Base-by-base conservation (phyloP, 768 basidiomycete species). In the Obba rivulosa region DNA sequence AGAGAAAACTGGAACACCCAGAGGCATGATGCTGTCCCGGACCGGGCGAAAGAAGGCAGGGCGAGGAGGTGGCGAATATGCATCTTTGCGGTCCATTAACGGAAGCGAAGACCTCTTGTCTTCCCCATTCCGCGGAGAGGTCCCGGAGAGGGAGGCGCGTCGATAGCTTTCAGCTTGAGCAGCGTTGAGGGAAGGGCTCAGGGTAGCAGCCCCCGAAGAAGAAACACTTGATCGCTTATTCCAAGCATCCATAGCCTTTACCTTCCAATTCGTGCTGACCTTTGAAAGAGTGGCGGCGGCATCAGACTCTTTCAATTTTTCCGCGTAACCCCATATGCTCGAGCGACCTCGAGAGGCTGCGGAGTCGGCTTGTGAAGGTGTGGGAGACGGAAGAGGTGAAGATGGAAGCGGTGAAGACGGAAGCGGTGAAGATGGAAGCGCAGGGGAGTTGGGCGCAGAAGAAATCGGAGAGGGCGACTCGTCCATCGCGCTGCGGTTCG, bases 401-500 rank as follows among this genome's bases (percentile, higher is more conserved):
- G 52, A 36, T 2, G 57, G 47, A 23, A 40, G 45, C n/a, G 49
- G 38, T 11, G 52, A 49, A 41, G 47, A 22, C 37, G 59, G 51
- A 10, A 54, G 59, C 42, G 67, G 62, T 3, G 65, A 59, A 5
- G 67, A 63, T 8, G 62, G 60, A 16, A 57, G 57, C 2, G 45
- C 28, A n/a, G 59, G 54, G 69, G 63, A n/a, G 28, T 31, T 31
- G 7, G 28, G 7, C 44, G 66, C 60, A 7, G 62, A 58, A 9
- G 66, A 62, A 1, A 58, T 55, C 1, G 73, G 75, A 34, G 74
- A 70, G 1, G 72, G 68, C 16, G 81, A 75, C 9, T 68, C 66
- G n/a, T 84, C 84, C 84, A 85, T 84, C 2, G 83, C 78, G 49
- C 75, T 76, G 61, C 83, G 81, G 56, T 87, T 88, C 3, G 84